phyloP scores from a whole-genome alignment of 495 filamentous ascomycete species.

The Acidomyces sp. region DNA sequence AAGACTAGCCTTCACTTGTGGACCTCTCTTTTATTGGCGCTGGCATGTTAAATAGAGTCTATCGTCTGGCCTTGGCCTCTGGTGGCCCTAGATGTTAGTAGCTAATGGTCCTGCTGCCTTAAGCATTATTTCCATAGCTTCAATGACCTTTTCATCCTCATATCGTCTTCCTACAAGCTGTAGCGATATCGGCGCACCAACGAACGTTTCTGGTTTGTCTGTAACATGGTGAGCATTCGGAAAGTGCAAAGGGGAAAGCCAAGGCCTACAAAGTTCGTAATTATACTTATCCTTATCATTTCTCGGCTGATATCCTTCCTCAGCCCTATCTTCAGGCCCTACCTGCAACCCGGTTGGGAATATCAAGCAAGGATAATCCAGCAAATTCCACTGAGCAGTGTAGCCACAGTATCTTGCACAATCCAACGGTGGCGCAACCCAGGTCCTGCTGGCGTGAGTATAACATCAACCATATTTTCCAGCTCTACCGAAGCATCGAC shows the following conservation, averaged over 20 bases:
- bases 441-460: conserved; percentile 33
- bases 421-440: conserved; percentile 11
- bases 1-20: no score
- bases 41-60: no score
- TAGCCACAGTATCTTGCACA: conserved; percentile 14
- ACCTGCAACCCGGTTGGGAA: conserved; percentile 35
- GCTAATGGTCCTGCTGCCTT: conserved; percentile 20
- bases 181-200: conserved; percentile 19
- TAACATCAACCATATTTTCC: conserved; percentile 39
- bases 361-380: conserved; percentile 15
- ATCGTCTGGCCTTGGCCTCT: no score
- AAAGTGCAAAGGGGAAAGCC: background rate
- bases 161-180: conserved; percentile 19
- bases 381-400: conserved; percentile 12
- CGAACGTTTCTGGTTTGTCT: conserved; percentile 27
- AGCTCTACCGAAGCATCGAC: background rate
- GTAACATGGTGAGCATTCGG: background rate
- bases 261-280: conserved; percentile 24
- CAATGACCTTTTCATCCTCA: conserved; percentile 22
- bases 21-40: no score
- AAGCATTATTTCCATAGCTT: conserved; percentile 29
- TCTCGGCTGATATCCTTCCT: conserved; percentile 24
- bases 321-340: conserved; percentile 28
- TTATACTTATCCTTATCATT: conserved; percentile 33
- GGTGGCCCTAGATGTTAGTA: no score